Conservation (phyloP, 169 alveolate genomes). For the Plasmodium yoelii region DNA sequence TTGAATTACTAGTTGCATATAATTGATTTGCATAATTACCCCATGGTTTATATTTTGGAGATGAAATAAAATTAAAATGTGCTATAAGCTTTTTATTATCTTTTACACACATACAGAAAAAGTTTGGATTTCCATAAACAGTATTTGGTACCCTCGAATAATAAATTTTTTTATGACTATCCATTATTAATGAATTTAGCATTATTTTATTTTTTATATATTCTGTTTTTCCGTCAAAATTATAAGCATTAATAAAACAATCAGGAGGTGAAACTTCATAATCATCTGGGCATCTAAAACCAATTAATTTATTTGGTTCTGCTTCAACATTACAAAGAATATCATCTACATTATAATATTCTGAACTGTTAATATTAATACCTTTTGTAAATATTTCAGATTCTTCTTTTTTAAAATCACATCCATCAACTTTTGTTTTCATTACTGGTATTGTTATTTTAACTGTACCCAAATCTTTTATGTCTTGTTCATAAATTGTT, state of each 20-base stretch:
- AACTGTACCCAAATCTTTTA: slow-evolving; percentile 16
- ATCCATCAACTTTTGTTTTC: slow-evolving; percentile 8
- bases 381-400: slow-evolving; percentile 22
- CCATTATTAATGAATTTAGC: slow-evolving; percentile 18
- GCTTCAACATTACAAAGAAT: slow-evolving; percentile 15
- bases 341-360: not conserved
- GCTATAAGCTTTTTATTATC: slow-evolving; percentile 12
- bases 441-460: slow-evolving; percentile 11
- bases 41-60: not conserved
- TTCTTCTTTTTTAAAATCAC: slow-evolving; percentile 28
- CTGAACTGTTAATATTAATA: not conserved
- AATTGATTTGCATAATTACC: no score
- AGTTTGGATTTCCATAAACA: not conserved
- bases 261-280: slow-evolving; percentile 40
- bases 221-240: slow-evolving; percentile 15
- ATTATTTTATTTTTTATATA: not conserved
- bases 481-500: slow-evolving; percentile 1
- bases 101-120: slow-evolving; percentile 33
- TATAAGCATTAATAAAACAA: slow-evolving; percentile 47
- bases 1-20: no score
- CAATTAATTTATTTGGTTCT: slow-evolving; percentile 12
- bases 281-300: slow-evolving; percentile 51
- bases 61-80: not conserved
- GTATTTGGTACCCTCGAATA: slow-evolving; percentile 19
- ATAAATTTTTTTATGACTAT: slow-evolving; percentile 27